Percentiles rank a stretch among this genome's conserved stretches.
Conservation (phyloP, 495 filamentous ascomycete genomes). For the Talaromyces thailandensis region DNA sequence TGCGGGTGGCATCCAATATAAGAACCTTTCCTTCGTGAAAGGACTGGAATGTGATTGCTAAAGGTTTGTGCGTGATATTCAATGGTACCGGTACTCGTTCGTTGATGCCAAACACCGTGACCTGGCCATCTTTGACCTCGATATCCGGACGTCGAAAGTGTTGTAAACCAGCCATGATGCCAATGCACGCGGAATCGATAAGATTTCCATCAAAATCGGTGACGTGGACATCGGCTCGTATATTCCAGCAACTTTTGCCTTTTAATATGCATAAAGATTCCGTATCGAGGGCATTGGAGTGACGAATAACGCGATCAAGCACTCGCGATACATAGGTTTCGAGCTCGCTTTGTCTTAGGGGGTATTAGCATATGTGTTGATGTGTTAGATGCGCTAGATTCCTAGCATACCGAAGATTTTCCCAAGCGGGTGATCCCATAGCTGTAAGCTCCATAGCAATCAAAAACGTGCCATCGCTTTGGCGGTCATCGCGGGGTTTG, state of each 20-base stretch:
- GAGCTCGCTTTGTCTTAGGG: conserved; percentile 54
- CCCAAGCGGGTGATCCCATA: conserved; percentile 89
- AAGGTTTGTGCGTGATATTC: conserved; percentile 80
- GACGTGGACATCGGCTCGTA: conserved; percentile 85
- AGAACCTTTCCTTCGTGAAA: conserved; percentile 61
- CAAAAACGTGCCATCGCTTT: conserved; percentile 88
- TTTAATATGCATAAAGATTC: conserved; percentile 92
- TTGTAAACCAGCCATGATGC: conserved; percentile 73
- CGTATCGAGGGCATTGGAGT: conserved; percentile 83
- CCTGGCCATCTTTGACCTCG: conserved; percentile 66
- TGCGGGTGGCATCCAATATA: conserved; percentile 66
- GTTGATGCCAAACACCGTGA: conserved; percentile 71
- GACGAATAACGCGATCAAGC: conserved; percentile 87
- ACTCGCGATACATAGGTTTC: conserved; percentile 79
- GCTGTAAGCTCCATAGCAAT: conserved; percentile 84
- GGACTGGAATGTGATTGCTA: conserved; percentile 77
- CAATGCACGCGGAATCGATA: conserved; percentile 76
- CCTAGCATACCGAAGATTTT: conserved; percentile 59
- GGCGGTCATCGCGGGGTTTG: conserved; percentile 74
- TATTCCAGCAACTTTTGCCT: conserved; percentile 78
- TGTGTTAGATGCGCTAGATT: not conserved
- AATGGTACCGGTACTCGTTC: conserved; percentile 86
- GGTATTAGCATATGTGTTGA: conserved; percentile 14
- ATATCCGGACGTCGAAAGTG: conserved; percentile 89
- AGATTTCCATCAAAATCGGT: conserved; percentile 83